These are phyloP conservation scores for Ambrosia artemisiifolia DNA, from an alignment of 129 eudicot species.

Conservation along the genomic window DNA sequence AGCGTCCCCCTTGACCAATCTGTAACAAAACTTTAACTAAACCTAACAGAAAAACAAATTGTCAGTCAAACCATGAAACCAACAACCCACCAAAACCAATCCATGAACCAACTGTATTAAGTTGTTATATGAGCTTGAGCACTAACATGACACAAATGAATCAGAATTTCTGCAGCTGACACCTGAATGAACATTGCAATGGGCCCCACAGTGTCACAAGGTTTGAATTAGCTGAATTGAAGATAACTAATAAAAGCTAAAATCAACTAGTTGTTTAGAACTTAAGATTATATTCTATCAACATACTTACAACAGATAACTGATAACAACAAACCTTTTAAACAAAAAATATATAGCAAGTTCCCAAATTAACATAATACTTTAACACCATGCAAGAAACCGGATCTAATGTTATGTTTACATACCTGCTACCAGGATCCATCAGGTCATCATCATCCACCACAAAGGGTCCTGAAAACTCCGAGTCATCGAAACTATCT, in stretches of 20 bases:
- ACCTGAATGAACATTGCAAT: conserved; percentile 6
- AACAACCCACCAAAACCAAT: neutral
- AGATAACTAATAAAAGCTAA: neutral
- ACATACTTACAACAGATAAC: conserved; percentile 3
- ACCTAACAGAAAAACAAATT: neutral
- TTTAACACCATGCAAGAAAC: conserved; percentile 6
- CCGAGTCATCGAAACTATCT: conserved; percentile 75
- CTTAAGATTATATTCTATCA: conserved; percentile 5
- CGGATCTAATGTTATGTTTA: neutral
- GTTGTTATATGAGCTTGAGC: neutral
- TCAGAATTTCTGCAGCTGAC: conserved; percentile 7
- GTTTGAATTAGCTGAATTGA: neutral
- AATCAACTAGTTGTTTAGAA: neutral
- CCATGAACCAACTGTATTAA: neutral
- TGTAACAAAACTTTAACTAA: neutral
- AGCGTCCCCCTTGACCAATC: neutral
- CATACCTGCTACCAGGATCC: conserved; percentile 79
- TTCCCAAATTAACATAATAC: neutral
- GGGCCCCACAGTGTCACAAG: neutral
- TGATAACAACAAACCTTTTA: neutral
- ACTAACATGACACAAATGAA: neutral
- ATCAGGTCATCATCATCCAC: conserved; percentile 75
- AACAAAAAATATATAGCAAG: conserved; percentile 14
- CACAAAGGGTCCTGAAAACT: conserved; percentile 79
- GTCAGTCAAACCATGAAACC: neutral